Base-by-base conservation (phyloP, 352 stramenopile species). In the Pythium coloratum region DNA sequence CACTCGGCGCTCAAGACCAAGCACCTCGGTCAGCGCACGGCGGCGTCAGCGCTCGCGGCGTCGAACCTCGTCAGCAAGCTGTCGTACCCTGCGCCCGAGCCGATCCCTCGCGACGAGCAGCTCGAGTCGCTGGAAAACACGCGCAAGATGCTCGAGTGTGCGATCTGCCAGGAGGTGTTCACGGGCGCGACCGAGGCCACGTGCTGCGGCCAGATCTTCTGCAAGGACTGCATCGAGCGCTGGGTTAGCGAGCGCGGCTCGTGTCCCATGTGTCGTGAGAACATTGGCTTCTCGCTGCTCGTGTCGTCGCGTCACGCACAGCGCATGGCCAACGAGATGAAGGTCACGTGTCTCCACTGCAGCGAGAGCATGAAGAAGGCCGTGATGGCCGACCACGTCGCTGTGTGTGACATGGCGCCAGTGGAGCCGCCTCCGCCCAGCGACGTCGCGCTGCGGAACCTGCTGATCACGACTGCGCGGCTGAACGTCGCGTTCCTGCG, bases 321-420 rank as follows among this genome's bases (percentile, higher is more conserved):
- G 75, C 76, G 86, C 50, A 94, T 94, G 84, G 86, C 86, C 8
- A 94, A 94, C 62, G 86, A 94, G 58, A 91, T 94, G 81, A 91
- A 88, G 46, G 82, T 94, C 0, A 77, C 26, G 40, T 94, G 86
- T 47, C 66, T 74, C 0, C 89, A 87, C 71, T 93, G 86, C 65
- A 75, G 78, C 0, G 75, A 87, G 9, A 60, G 40, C 24, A 90
- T 92, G 80, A 92, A 92, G 77, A 94, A 93, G 61, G 86, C 84
- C 0, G 61, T 66, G n/a, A 66, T 92, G 2, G 64, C 58, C 0
- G 82, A 92, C 49, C 86, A 94, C 71, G 70, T 92, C n/a, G 66
- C 67, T 5, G 60, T 69, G 18, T 94, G 86, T 57, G 81, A 89
- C 50, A 80, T 90, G 66, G 82, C 84, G 0, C 84, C 86, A 0